phyloP scores from a whole-genome alignment of 257 asterid genomes.

The Scutellaria minor region DNA sequence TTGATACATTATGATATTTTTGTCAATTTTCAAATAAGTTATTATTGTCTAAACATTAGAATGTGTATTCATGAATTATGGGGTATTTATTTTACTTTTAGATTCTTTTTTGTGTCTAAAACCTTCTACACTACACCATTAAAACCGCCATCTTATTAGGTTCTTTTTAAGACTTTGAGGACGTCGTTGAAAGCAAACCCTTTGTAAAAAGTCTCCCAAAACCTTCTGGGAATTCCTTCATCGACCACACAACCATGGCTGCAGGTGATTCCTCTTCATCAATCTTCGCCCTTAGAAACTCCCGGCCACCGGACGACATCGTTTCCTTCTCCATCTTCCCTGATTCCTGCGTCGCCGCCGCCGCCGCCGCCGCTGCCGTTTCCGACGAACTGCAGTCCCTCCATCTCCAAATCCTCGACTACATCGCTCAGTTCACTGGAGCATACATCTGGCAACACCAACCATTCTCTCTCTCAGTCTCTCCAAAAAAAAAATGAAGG shows the following conservation, averaged over 20 bases:
- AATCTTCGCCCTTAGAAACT: constrained; percentile 54
- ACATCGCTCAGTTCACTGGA: constrained; percentile 48
- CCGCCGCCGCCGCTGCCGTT: constrained; percentile 39
- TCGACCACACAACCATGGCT: constrained; percentile 45
- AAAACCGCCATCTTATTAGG: constrained; percentile 30
- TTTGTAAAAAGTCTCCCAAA: not conserved
- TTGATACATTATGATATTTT: too few species aligned
- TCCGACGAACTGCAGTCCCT: constrained; percentile 63
- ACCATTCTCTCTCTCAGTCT: constrained; percentile 75
- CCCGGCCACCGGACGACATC: constrained; percentile 72
- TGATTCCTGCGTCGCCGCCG: constrained; percentile 53
- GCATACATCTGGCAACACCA: constrained; percentile 85
- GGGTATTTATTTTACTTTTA: too few species aligned
- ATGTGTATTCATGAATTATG: too few species aligned
- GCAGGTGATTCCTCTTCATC: constrained; percentile 45
- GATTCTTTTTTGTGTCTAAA: too few species aligned
- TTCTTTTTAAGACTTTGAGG: too few species aligned
- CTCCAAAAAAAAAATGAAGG: too few species aligned
- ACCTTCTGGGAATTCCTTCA: not conserved
- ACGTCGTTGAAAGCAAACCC: constrained; percentile 22
- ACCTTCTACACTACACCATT: not conserved
- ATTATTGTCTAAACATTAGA: too few species aligned
- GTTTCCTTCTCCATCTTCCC: constrained; percentile 77
- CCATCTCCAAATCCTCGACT: constrained; percentile 70
- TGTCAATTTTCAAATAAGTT: too few species aligned